Base-by-base conservation (phyloP, 2,329 filamentous ascomycete species). In the Alternaria arbusti region DNA sequence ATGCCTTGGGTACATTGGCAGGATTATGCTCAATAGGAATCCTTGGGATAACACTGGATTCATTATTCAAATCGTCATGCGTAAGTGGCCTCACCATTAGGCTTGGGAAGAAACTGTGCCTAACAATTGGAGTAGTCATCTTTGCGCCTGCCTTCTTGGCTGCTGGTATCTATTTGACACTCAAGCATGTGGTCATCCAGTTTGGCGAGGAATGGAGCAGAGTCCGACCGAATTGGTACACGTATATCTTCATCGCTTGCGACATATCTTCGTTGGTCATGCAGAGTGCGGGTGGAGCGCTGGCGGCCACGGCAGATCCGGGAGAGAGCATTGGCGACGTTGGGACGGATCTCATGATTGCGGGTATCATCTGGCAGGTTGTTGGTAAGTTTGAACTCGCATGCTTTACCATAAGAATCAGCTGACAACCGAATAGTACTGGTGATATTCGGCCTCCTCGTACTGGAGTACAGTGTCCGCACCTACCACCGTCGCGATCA, bases 81-180 rank as follows among this genome's bases (percentile, higher is more conserved):
- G 57, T 59, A 59, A 57, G 55, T 51, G 22, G 22, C 20, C 49
- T 23, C 6, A 10, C 26, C 26, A 9, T 10, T 10, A 9, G 26
- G 9, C 7, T 40, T 17, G 36, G 36, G 8, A 40, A 40, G 36
- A 10, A 10, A 5, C 8, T 5, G n/a, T 17, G 2, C 1, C 57
- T 59, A 40, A 59, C 20, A 36, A 20, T 26, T 10, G 10, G 4
- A 10, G 15, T 26, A 59, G 57, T 88, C n/a, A 86, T 86, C 36
- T 83, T 89, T n/a, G 85, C 82, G 0, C 86, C 86, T 3, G 86
- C 84, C n/a, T 88, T 86, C 71, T 74, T 84, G 54, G 84, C 83
- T 8, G 87, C 83, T 1, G 83, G 80, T 57, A 84, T 88, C 65
- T 88, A 87, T 75, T 72, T 89, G 23, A 84, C 82, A 6, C 79